These are phyloP conservation scores for Fusarium temperatum DNA, from an alignment of 2,329 filamentous ascomycete genomes.

Conservation along the genomic window DNA sequence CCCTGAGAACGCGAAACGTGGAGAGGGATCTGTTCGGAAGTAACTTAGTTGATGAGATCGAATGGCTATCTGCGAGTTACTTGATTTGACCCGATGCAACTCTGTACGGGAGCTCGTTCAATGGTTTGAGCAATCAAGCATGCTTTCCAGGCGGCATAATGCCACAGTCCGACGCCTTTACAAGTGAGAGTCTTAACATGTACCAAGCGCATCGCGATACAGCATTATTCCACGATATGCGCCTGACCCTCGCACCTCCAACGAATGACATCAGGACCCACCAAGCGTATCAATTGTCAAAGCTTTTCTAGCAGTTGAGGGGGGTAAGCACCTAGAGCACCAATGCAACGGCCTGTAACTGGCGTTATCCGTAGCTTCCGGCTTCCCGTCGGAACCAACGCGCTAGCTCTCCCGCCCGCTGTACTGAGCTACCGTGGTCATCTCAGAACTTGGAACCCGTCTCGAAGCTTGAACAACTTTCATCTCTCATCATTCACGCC, in stretches of 20 bases:
- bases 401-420: not conserved
- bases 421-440: not conserved
- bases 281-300: too few relatives aligned
- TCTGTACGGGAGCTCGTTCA: too few relatives aligned
- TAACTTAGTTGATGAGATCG: not conserved
- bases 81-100: not conserved
- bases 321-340: too few relatives aligned
- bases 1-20: not conserved
- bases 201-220: too few relatives aligned
- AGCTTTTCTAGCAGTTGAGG: not conserved
- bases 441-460: not conserved
- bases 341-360: not conserved
- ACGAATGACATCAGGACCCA: not conserved
- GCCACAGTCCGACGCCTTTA: not conserved
- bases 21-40: not conserved
- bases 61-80: accelerated
- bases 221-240: not conserved
- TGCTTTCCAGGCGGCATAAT: not conserved
- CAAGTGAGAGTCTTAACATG: not conserved
- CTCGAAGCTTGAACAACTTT: not conserved
- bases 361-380: slow-evolving; percentile 1
- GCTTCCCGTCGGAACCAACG: not conserved
- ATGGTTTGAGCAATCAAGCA: too few relatives aligned
- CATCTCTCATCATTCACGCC: not conserved
- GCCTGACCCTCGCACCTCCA: too few relatives aligned